A percentile compares a stretch with the other conserved stretches of the same genome.
These are phyloP conservation scores for Botrytis hyacinthi DNA, from an alignment of 2,329 filamentous ascomycete species.

Conservation along the genomic window DNA sequence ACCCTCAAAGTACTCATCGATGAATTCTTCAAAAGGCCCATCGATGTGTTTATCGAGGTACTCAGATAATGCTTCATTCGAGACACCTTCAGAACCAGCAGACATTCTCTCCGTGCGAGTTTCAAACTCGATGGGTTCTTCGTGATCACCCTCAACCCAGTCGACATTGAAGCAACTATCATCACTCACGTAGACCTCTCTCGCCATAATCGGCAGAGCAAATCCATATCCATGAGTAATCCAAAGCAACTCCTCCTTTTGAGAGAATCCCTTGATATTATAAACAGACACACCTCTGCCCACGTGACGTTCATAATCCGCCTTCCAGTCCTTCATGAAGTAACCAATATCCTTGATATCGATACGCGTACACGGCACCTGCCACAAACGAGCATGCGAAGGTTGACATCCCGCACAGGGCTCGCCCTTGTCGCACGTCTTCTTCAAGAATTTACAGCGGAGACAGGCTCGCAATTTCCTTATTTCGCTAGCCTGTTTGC, in stretches of 20 bases:
- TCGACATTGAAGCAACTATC: slow-evolving; percentile 91
- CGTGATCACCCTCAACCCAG: slow-evolving; percentile 81
- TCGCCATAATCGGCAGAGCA: slow-evolving; percentile 86
- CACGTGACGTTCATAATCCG: slow-evolving; percentile 89
- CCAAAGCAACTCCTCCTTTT: slow-evolving; percentile 72
- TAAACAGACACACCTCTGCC: slow-evolving; percentile 84
- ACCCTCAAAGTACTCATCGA: slow-evolving; percentile 94
- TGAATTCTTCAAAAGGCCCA: slow-evolving; percentile 85
- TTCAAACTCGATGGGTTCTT: slow-evolving; percentile 77
- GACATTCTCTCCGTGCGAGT: slow-evolving; percentile 85
- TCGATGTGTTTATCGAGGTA: slow-evolving; percentile 96
- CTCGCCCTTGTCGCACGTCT: slow-evolving; percentile 97
- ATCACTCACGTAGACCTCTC: slow-evolving; percentile 88
- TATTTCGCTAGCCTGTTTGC: slow-evolving; percentile 95
- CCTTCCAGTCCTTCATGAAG: slow-evolving; percentile 99
- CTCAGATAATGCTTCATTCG: slow-evolving; percentile 74
- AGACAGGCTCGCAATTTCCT: slow-evolving; percentile 91
- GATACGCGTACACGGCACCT: slow-evolving; percentile 95
- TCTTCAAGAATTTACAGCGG: slow-evolving; percentile 98
- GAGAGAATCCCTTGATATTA: slow-evolving; percentile 84
- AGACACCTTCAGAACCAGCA: slow-evolving; percentile 85
- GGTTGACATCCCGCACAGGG: slow-evolving; percentile 94
- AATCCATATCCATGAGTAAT: slow-evolving; percentile 96
- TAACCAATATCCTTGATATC: slow-evolving; percentile 98
- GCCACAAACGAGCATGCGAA: slow-evolving; percentile 92